Percentiles rank a stretch among this genome's conserved stretches.
Evolutionary conservation across 257 asterid species (phyloP).

Genomic region (Fraxinus quadrangulata): DNA sequence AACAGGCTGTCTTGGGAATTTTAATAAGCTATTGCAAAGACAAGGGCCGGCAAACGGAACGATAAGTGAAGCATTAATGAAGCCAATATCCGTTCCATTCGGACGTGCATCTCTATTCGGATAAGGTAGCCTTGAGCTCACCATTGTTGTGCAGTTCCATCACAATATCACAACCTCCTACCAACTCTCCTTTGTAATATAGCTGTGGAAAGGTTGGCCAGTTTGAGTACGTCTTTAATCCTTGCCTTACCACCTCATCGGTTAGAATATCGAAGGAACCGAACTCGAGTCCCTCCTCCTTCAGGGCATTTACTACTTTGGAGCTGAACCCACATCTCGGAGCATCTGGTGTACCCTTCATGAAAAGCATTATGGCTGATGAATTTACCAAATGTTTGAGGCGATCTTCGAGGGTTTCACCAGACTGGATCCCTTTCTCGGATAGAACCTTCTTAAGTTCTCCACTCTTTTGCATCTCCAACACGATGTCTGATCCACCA

Average conservation of each 20-base stretch:
- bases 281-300: slow-evolving; percentile 68
- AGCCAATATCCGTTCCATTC: neutral
- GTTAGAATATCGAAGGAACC: slow-evolving; percentile 83
- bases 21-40: neutral
- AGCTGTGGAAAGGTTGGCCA: slow-evolving; percentile 99
- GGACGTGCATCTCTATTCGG: slow-evolving; percentile 43
- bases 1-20: neutral
- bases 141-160: slow-evolving; percentile 68
- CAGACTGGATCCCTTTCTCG: slow-evolving; percentile 59
- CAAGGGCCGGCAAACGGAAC: neutral
- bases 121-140: slow-evolving; percentile 67
- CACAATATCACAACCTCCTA: slow-evolving; percentile 95
- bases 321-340: slow-evolving; percentile 94
- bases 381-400: slow-evolving; percentile 56
- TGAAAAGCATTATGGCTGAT: slow-evolving; percentile 73
- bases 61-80: neutral
- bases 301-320: slow-evolving; percentile 77
- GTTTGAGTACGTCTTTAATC: slow-evolving; percentile 77
- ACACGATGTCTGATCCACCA: slow-evolving; percentile 92
- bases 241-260: slow-evolving; percentile 92
- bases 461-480: slow-evolving; percentile 99
- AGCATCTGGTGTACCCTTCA: slow-evolving; percentile 84
- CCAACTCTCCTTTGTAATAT: slow-evolving; percentile 86
- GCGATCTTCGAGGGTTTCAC: slow-evolving; percentile 57
- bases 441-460: slow-evolving; percentile 70